phyloP scores from a whole-genome alignment of 192 early-diverging fungal species.

The Phlyctochytrium bullatum region DNA sequence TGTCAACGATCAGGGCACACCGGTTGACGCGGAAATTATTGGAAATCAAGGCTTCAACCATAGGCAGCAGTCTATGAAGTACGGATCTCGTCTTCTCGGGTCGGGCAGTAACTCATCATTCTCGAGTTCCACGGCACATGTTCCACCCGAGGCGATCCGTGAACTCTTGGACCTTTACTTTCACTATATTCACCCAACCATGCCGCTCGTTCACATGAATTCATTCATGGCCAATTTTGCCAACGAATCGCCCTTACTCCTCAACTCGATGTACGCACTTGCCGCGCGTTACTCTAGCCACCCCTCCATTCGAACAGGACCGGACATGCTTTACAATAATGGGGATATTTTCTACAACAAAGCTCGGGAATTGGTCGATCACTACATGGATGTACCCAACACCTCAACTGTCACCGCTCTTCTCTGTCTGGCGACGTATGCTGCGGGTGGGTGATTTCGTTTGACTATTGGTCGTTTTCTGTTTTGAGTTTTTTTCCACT shows the following conservation, averaged over 20 bases:
- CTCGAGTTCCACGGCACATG: not conserved
- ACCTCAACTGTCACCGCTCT: constrained; percentile 32
- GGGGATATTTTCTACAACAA: constrained; percentile 45
- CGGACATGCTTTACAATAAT: constrained; percentile 14
- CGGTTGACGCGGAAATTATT: not conserved
- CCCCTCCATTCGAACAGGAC: constrained; percentile 19
- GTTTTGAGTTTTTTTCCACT: not conserved
- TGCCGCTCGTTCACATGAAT: constrained; percentile 32
- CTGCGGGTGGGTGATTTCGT: constrained; percentile 33
- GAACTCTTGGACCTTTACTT: constrained; percentile 42
- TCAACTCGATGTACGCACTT: constrained; percentile 44
- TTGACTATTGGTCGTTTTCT: constrained; percentile 13
- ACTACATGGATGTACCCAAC: constrained; percentile 40
- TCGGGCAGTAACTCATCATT: not conserved
- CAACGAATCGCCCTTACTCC: constrained; percentile 31
- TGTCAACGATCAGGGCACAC: not conserved
- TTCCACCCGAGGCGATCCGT: constrained; percentile 34
- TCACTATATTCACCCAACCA: constrained; percentile 28
- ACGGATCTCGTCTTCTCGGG: not conserved
- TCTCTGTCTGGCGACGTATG: constrained; percentile 33
- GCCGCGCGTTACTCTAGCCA: constrained; percentile 41
- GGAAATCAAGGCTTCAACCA: not conserved
- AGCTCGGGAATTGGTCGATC: constrained; percentile 40
- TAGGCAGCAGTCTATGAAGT: not conserved
- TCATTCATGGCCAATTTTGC: constrained; percentile 22